Conservation (phyloP, 352 stramenopile species). For the Pythium dissotocum region DNA sequence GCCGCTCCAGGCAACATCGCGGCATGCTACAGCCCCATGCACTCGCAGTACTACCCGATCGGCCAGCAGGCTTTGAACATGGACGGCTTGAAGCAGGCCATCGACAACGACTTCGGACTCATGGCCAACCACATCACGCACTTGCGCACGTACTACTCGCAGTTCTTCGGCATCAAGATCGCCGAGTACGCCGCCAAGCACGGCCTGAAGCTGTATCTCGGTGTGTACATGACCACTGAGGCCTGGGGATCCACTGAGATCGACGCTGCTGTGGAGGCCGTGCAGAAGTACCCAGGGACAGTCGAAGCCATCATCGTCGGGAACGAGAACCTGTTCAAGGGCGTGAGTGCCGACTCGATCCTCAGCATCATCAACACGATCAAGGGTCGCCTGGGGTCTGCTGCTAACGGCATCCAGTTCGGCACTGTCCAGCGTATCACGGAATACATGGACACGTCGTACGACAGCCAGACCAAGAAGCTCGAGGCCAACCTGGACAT, state of each 20-base stretch:
- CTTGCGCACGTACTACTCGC: constrained; percentile 37
- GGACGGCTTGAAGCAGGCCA: constrained; percentile 16
- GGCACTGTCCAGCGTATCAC: constrained; percentile 40
- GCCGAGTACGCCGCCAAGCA: constrained; percentile 25
- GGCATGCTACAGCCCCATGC: constrained; percentile 30
- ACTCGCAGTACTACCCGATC: constrained; percentile 25
- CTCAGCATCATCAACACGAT: constrained; percentile 32
- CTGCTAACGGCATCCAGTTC: constrained; percentile 15
- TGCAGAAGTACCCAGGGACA: constrained; percentile 23
- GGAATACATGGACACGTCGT: constrained; percentile 44
- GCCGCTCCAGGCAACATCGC: constrained; percentile 26
- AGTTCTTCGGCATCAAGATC: constrained; percentile 32
- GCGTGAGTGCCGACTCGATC: constrained; percentile 31
- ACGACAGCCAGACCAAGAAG: constrained; percentile 33
- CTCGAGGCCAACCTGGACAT: constrained; percentile 43
- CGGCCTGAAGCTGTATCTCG: constrained; percentile 33
- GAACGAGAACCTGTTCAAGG: constrained; percentile 33
- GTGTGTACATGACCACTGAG: constrained; percentile 36
- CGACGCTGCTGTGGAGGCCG: constrained; percentile 23
- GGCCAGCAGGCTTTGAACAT: constrained; percentile 10
- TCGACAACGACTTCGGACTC: constrained; percentile 35
- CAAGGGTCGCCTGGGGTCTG: constrained; percentile 28
- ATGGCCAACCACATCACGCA: constrained; percentile 30
- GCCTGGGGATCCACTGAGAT: constrained; percentile 28
- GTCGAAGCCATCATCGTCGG: constrained; percentile 30